Base-by-base conservation (phyloP, 768 basidiomycete species). In the Tubosaeta brunneosetosa region DNA sequence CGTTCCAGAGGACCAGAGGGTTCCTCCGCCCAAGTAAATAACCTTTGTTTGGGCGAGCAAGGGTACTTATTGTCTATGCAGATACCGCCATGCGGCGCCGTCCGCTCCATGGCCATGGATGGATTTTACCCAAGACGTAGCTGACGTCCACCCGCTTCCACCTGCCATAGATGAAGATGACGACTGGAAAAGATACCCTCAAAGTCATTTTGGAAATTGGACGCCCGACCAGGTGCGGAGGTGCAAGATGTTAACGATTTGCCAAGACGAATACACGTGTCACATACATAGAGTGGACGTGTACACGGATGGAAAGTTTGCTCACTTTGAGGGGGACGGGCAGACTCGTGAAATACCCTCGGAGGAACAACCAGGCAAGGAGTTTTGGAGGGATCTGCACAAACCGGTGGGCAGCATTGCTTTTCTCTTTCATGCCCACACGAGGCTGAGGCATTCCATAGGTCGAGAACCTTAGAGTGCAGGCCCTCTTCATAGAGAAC, bases 131-230 rank as follows among this genome's bases (percentile, higher is more conserved):
- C 50, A 49, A 32, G 69, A 65, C 51, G 48, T 40, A 0, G 50
- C 59, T 4, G 17, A 55, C 11, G 60, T 68, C 8, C 25, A 17
- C 3, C 49, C 49, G 1, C 49, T 57, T 8, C 29, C 55, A 4
- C 57, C 53, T 10, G 3, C 19, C 10, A 9, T 22, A 6, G 14
- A 1, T 3, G 14, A n/a, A 9, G 6, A 22, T 25, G 40, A 53
- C 10, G 44, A 16, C 4, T 77, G 75, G 75, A 33, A 49, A 7
- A 44, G 49, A 53, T 83, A 83, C 57, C 81, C 82, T 0, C 75
- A 79, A 52, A 74, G 75, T 1, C 65, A 74, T 12, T 84, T 78
- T 53, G 77, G 77, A 11, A 84, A 82, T 53, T 82, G 82, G 82
- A 81, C 78, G 0, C 61, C 61, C 6, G 63, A 61, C 13, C 81